Evolutionary conservation across 2,329 filamentous ascomycete species (phyloP).

Genomic region (Penicillium sumatraense): DNA sequence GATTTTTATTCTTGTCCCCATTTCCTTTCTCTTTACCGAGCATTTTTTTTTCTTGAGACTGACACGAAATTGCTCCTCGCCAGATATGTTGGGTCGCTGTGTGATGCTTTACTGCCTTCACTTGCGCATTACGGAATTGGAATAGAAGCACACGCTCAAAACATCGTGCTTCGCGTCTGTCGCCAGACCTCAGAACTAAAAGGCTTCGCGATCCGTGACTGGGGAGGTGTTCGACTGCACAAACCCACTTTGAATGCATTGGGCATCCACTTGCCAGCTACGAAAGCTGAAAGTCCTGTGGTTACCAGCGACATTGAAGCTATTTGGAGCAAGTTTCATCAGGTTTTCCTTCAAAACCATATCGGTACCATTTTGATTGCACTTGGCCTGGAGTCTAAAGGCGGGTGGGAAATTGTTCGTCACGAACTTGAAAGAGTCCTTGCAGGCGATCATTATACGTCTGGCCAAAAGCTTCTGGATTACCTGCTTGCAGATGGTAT

Average conservation of each 20-base stretch:
- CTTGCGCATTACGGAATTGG: conserved; percentile 23
- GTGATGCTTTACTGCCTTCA: conserved; percentile 18
- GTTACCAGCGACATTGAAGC: not conserved
- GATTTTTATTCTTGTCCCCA: too few relatives aligned
- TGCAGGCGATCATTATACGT: not conserved
- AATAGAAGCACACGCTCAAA: conserved; percentile 52
- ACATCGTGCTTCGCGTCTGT: conserved; percentile 21
- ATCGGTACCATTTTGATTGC: not conserved
- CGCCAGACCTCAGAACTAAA: conserved; percentile 16
- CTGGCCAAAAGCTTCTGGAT: not conserved
- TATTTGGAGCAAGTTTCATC: not conserved
- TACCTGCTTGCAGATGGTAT: not conserved
- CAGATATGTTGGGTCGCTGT: not conserved
- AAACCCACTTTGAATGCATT: not conserved
- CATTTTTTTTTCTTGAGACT: too few relatives aligned
- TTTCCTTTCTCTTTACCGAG: too few relatives aligned
- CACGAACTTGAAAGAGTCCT: not conserved
- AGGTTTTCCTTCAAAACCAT: not conserved
- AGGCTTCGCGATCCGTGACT: conserved; percentile 28
- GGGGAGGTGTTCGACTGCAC: conserved; percentile 24
- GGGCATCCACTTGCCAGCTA: conserved; percentile 3
- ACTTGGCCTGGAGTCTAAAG: not conserved
- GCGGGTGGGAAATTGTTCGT: not conserved
- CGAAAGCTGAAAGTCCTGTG: not conserved
- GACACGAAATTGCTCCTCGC: not conserved